Evolutionary conservation across 345 rosid genomes (phyloP).

Genomic region (Ceriops decandra): DNA sequence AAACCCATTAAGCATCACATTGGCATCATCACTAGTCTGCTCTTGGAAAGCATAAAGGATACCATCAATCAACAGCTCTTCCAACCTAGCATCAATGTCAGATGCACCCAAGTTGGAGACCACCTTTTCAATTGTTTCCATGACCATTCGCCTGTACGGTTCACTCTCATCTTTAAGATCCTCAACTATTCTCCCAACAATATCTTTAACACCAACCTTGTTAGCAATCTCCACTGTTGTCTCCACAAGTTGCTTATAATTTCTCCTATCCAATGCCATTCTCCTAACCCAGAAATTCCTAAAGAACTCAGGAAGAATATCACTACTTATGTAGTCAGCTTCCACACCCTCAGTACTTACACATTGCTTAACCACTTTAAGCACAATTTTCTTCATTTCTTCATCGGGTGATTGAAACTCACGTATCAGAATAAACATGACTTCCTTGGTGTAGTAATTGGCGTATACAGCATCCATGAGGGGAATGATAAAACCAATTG

Average conservation of each 20-base stretch:
- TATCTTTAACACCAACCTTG: conserved; percentile 95
- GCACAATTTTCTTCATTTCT: conserved; percentile 97
- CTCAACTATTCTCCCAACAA: conserved; percentile 83
- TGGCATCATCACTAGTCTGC: conserved; percentile 94
- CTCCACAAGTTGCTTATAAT: conserved; percentile 88
- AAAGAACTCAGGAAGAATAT: conserved; percentile 93
- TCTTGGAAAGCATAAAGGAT: conserved; percentile 99
- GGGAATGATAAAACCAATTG: conserved; percentile 98
- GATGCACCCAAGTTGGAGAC: conserved; percentile 91
- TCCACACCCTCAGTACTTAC: conserved; percentile 99
- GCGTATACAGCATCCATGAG: conserved; percentile 97
- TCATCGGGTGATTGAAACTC: conserved; percentile 99
- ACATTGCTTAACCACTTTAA: conserved; percentile 98
- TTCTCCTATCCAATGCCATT: conserved; percentile 97
- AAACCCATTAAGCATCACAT: conserved; percentile 98
- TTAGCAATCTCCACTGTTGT: conserved; percentile 97
- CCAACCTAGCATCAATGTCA: conserved; percentile 89
- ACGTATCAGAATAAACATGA: conserved; percentile 88
- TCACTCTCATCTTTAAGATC: conserved; percentile 98
- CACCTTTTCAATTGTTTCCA: conserved; percentile 99
- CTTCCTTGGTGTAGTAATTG: conserved; percentile 94
- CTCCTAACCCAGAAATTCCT: conserved; percentile 90
- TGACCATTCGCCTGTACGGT: conserved; percentile 87
- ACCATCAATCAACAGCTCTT: conserved; percentile 95
- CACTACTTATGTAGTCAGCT: conserved; percentile 77